Evolutionary conservation across 768 basidiomycete species (phyloP).

Genomic region (Mycena galopus): DNA sequence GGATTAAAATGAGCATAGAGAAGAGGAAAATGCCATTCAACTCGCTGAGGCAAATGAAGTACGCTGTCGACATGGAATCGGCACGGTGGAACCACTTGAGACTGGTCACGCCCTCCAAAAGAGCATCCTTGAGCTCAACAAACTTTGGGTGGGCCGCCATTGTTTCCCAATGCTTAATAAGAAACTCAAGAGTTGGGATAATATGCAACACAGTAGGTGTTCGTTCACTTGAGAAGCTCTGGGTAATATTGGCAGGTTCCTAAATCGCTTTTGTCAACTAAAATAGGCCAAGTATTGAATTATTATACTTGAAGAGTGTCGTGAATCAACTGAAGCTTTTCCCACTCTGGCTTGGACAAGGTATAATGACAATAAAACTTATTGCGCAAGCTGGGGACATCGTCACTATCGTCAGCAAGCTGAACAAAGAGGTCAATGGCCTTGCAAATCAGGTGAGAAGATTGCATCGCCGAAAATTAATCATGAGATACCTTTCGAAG

Average conservation of each 20-base stretch:
- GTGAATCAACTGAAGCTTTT: slow-evolving; percentile 38
- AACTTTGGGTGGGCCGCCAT: not conserved
- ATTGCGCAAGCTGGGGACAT: slow-evolving; percentile 44
- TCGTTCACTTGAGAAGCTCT: no score
- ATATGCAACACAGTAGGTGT: not conserved
- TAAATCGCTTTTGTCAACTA: no score
- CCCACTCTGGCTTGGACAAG: no score
- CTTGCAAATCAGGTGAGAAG: slow-evolving; percentile 1
- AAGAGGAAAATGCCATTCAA: not conserved
- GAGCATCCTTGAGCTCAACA: not conserved
- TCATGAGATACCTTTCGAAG: not conserved
- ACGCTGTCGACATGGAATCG: not conserved
- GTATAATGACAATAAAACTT: slow-evolving; percentile 43
- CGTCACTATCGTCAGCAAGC: slow-evolving; percentile 38
- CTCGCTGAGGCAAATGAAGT: not conserved
- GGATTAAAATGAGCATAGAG: not conserved
- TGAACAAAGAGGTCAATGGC: slow-evolving; percentile 39
- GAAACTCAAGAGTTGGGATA: not conserved
- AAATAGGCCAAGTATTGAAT: no score
- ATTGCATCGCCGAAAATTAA: not conserved
- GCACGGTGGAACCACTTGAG: not conserved
- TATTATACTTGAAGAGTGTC: slow-evolving; percentile 40
- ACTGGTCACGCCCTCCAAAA: not conserved
- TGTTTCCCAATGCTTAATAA: not conserved
- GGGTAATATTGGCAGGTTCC: no score